Base-by-base conservation (phyloP, 2,329 filamentous ascomycete genomes). In the Ceratocystis cacaofunesta region DNA sequence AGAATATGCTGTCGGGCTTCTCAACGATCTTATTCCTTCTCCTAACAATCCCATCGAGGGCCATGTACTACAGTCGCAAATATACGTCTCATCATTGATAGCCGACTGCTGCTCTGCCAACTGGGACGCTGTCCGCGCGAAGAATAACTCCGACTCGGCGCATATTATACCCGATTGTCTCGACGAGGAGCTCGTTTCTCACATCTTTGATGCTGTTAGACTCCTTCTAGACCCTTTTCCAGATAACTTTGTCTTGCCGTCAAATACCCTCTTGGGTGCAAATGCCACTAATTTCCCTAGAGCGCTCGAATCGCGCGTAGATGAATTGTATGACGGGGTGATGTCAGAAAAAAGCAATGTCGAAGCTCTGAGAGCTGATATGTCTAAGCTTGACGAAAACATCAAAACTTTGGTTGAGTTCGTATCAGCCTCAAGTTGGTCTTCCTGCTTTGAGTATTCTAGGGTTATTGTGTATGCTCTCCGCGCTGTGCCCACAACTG, bases 81-180 rank as follows among this genome's bases (percentile, higher is more conserved):
- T 85, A 61, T 87, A 85, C 70, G 76, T 87, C n/a, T 73, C 87
- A 62, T 79, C 81, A 61, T 76, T 88, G 52, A 78, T 85, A 44
- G 82, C 84, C 71, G 84, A 87, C 70, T 88, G 85, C 71, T 87
- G 84, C 69, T 78, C 80, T 62, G 79, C 80, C 64, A 80, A 85
- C 71, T 87, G 84, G 84, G 74, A 79, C 32, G 74, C 76, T 48
- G 71, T 79, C 55, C 74, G 77, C 65, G 70, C 67, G 41, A 69
- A 71, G 3, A 65, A 66, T 30, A 62, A 67, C 7, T 64, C 66
- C 32, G 68, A 60, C 36, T 28, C 41, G 60, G 32, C 68, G 68
- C 12, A 61, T 63, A 64, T 67, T 22, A 69, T 68, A 2, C 78
- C 77, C 15, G 73, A 76, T 36, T 71, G 76, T 1, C 73, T 86